Evolutionary conservation across 169 alveolate genomes (phyloP), one percentile per base, ranked within the genome.

Genomic region (Babesia divergens): DNA sequence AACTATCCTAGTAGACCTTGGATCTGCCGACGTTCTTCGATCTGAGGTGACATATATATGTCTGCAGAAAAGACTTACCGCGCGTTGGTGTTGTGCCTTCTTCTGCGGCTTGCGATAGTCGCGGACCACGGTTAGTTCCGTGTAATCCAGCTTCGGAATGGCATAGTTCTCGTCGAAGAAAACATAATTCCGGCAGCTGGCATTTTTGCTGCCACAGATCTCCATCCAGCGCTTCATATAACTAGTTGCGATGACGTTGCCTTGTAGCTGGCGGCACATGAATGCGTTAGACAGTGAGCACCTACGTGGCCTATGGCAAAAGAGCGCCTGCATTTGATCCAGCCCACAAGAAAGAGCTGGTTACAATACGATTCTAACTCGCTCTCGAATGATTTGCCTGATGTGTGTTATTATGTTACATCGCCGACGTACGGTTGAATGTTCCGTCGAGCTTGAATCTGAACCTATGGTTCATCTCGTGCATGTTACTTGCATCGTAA

Each of bases 181-280:
- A 32, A 28, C 46, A 38, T 38, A 64, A 18, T 72, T 54, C 40
- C 35, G 13, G n/a, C 55, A 51, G n/a, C 51, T 49, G n/a, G 80
- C 88, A 42, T 62, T 43, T 20, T 64, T 64, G 26, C 74, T 38
- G 38, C 79, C 84, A 38, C 64, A 49, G 1, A 70, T 70, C 44
- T 70, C 79, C 83, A 80, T 68, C 88, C 88, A 80, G 37, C 88
- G 82, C 54, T 80, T 80, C 88, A 80, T 68, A 49, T 80, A 74
- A 37, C 75, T 52, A n/a, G 83, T 69, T 43, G 84, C 77, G 70
- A 80, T 80, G 26, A 80, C 88, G 46, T 80, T 70, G 24, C 88
- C 88, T 59, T 80, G 88, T 14, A 80, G 67, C 88, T 80, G 50
- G 26, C 11, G 22, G 31, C 3, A 13, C 38, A 2, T 40, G 29